Conservation (phyloP, 106 monocot genomes). For the Iris macrosiphon region DNA sequence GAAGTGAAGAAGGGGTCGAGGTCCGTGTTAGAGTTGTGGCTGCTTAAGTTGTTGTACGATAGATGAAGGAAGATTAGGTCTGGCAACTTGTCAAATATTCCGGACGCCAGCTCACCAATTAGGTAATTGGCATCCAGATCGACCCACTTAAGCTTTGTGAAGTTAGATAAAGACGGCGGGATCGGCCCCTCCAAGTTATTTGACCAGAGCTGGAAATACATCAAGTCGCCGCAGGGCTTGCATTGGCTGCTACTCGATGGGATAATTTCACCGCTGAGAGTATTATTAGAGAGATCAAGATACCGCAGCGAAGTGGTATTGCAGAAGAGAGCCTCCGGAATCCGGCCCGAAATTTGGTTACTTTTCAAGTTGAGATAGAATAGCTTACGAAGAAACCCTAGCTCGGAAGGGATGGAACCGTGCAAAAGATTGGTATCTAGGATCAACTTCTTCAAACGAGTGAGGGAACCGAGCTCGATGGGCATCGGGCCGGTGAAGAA, state of each 20-base stretch:
- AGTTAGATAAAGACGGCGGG: conserved; percentile 48
- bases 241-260: conserved; percentile 18
- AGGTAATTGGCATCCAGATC: conserved; percentile 56
- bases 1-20: conserved; percentile 51
- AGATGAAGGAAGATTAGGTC: conserved; percentile 41
- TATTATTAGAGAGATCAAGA: conserved; percentile 73
- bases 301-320: conserved; percentile 50
- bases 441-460: conserved; percentile 35
- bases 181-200: conserved; percentile 50
- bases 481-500: conserved; percentile 46
- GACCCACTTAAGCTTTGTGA: conserved; percentile 46
- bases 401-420: conserved; percentile 44
- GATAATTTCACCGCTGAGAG: conserved; percentile 54
- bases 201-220: conserved; percentile 54
- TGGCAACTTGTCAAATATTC: conserved; percentile 41
- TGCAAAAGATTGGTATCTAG: conserved; percentile 40
- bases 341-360: conserved; percentile 38
- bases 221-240: conserved; percentile 28
- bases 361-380: conserved; percentile 50
- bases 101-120: conserved; percentile 38
- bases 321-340: conserved; percentile 68
- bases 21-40: conserved; percentile 20
- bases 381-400: conserved; percentile 34
- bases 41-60: conserved; percentile 54
- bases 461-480: conserved; percentile 31